phyloP scores from a whole-genome alignment of 2,329 filamentous ascomycete species.

The Calonectria leucothoes region DNA sequence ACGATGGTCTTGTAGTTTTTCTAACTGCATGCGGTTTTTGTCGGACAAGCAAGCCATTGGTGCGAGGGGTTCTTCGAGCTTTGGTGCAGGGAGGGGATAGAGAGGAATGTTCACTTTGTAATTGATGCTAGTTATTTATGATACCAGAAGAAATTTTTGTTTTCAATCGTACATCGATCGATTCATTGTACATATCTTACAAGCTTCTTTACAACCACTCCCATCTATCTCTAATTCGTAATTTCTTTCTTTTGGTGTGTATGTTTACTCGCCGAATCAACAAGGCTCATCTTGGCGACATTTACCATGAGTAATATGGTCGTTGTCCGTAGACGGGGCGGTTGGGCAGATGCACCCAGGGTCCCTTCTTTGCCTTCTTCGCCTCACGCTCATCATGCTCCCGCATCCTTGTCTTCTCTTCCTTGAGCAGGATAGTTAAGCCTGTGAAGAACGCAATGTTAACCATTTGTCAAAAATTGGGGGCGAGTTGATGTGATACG shows the following conservation, averaged over 20 bases:
- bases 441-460: conserved; percentile 55
- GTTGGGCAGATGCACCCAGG: conserved; percentile 91
- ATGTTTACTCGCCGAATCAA: conserved; percentile 1
- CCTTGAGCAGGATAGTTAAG: conserved; percentile 86
- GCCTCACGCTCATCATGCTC: conserved; percentile 81
- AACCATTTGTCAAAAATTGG: conserved; percentile 29
- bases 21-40: background rate
- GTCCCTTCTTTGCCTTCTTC: conserved; percentile 78
- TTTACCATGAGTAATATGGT: conserved; percentile 92
- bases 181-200: conserved; percentile 52
- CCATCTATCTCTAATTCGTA: conserved; percentile 6
- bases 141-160: conserved; percentile 17
- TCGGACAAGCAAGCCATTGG: background rate
- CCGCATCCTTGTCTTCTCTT: conserved; percentile 89
- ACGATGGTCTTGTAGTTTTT: background rate
- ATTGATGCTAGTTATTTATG: conserved; percentile 9
- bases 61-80: background rate
- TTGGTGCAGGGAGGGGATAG: background rate
- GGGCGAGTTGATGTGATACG: conserved; percentile 50
- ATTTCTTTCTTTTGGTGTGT: conserved; percentile 2
- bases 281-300: conserved; percentile 1
- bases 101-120: background rate
- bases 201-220: conserved; percentile 38
- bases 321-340: conserved; percentile 85
- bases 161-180: conserved; percentile 40